Percentiles rank a stretch among this genome's conserved stretches.
phyloP scores from a whole-genome alignment of 2,329 filamentous ascomycete genomes.

The Xylaria sp. region DNA sequence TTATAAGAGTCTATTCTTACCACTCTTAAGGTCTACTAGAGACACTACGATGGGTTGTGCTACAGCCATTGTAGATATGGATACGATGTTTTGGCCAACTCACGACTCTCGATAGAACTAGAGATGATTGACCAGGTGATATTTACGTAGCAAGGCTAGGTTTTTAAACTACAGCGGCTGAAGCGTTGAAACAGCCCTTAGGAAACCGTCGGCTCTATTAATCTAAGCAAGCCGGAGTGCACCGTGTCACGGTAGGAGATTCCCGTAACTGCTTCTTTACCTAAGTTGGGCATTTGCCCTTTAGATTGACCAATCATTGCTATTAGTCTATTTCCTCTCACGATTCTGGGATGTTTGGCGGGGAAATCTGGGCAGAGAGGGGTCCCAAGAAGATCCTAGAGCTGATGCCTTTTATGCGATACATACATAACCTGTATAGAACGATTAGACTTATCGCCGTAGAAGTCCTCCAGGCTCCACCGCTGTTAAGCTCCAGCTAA shows the following conservation, averaged over 20 bases:
- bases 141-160: slow-evolving; percentile 10
- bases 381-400: too few species aligned
- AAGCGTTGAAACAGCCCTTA: slow-evolving; percentile 28
- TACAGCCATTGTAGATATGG: slow-evolving; percentile 54
- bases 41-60: slow-evolving; percentile 70
- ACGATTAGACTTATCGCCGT: not conserved
- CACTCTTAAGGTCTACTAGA: slow-evolving; percentile 67
- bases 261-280: slow-evolving; percentile 27
- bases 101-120: not conserved
- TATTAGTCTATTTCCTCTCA: not conserved
- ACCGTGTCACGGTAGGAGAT: slow-evolving; percentile 37
- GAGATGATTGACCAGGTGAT: not conserved
- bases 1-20: slow-evolving; percentile 52
- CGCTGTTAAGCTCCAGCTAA: not conserved
- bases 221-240: slow-evolving; percentile 33
- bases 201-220: slow-evolving; percentile 47
- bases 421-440: not conserved
- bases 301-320: slow-evolving; percentile 18
- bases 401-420: not conserved
- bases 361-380: not conserved
- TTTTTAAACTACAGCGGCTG: slow-evolving; percentile 19
- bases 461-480: not conserved
- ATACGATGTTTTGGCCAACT: not conserved
- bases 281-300: slow-evolving; percentile 15
- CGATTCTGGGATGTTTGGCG: slow-evolving; percentile 6